These are phyloP conservation scores for Acanthamoeba lugdunensis DNA, from an alignment of 208 protist species.

Conservation along the genomic window DNA sequence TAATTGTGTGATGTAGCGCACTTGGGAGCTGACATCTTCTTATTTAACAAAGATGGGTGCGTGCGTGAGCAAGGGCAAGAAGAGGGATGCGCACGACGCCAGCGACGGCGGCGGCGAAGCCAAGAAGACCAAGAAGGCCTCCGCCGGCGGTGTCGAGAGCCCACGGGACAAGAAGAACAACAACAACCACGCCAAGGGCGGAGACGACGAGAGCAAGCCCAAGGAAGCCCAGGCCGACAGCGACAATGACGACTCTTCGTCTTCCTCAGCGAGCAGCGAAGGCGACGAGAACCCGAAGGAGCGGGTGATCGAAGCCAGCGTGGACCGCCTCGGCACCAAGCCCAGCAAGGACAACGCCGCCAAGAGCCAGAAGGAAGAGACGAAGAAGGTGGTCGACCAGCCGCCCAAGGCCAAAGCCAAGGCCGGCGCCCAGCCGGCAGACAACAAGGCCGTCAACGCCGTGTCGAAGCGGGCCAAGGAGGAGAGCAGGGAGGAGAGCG, in stretches of 20 bases:
- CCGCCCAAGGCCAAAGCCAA: neutral
- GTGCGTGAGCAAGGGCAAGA: conserved; percentile 4
- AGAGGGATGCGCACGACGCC: neutral
- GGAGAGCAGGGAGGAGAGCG: neutral
- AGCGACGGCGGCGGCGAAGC: neutral
- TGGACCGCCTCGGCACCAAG: neutral
- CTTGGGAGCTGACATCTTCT: too few relatives aligned
- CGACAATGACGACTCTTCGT: neutral
- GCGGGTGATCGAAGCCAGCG: neutral
- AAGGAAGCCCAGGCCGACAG: neutral
- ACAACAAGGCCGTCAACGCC: neutral
- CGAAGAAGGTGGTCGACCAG: neutral
- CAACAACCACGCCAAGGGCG: neutral
- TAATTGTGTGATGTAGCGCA: too few relatives aligned
- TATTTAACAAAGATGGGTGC: neutral
- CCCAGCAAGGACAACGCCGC: neutral
- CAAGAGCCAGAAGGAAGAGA: neutral
- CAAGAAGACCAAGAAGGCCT: neutral
- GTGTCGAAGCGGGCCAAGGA: neutral
- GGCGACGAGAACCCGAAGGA: neutral
- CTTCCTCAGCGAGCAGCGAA: neutral
- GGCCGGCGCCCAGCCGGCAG: too few relatives aligned
- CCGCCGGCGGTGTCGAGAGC: neutral
- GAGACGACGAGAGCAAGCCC: neutral
- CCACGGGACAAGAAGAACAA: neutral